Evolutionary conservation across 352 stramenopile species (phyloP), one percentile per base, ranked within the genome.

Genomic region (Pythium chondricola): DNA sequence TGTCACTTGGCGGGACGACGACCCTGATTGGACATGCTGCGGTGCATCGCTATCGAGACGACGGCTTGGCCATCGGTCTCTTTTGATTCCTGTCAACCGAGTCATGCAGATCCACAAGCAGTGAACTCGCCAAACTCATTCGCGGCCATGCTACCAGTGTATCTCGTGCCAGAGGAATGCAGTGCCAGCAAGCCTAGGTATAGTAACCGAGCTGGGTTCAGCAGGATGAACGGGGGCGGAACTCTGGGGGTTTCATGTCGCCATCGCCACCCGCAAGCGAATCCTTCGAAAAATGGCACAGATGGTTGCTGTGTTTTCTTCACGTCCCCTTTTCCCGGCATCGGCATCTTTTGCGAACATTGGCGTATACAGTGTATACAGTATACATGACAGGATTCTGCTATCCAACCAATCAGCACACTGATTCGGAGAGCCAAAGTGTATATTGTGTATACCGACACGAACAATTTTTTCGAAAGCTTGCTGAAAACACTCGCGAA

Each of bases 1-100:
- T 25, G 47, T 48, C 47, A 45, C 37, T 55, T 40, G 18, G 29
- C 20, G 30, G 37, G 39, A 45, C 39, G 39, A 20, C 26, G 3
- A 37, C 20, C 36, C 36, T 18, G 16, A 37, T 20, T 3, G 17
- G 16, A 25, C 6, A 38, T 3, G 20, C 26, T 20, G n/a, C 42
- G 24, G 16, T n/a, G 13, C 31, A 11, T 18, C 31, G 13, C 16
- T 18, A 37, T 37, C 31, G 18, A 4, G 31, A 37, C 31, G 31
- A 37, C 31, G 16, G 6, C 4, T n/a, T 37, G 18, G 4, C 4
- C 31, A 3, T 37, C 35, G n/a, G n/a, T n/a, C 17, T 16, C 17
- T 26, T 4, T 17, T 21, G 36, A 27, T 9, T 21, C 36, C 13
- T 21, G 36, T 9, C 26, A 42, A 27, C 36, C 4, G 36, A 4